Evolutionary conservation across 148 eudicot genomes (phyloP).

Genomic region (Rhododendron ovatum): DNA sequence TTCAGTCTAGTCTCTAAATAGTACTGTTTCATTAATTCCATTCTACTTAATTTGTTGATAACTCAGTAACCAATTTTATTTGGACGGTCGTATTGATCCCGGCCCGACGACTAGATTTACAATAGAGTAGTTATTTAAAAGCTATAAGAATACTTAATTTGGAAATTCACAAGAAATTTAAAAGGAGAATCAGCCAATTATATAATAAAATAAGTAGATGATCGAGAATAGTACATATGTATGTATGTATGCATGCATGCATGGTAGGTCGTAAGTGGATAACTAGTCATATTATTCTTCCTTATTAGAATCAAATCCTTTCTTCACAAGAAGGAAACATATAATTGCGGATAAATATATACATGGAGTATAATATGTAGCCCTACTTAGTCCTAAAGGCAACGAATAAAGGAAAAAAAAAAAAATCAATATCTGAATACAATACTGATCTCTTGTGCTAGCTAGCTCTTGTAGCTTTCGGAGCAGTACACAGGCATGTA

Average conservation of each 20-base stretch:
- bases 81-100: background rate
- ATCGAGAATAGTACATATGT: no score
- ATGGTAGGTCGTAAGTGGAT: background rate
- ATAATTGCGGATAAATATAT: background rate
- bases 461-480: no score
- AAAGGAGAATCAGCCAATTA: background rate
- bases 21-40: background rate
- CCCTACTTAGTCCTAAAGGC: no score
- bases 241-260: no score
- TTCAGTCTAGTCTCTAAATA: background rate
- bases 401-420: no score
- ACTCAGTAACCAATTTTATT: background rate
- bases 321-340: background rate
- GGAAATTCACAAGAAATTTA: no score
- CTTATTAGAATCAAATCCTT: background rate
- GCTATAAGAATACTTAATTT: background rate
- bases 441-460: no score
- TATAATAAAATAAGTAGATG: background rate
- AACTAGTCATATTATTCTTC: background rate
- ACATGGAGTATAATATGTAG: no score
- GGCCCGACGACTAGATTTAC: background rate
- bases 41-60: background rate
- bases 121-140: background rate
- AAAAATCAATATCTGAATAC: no score
- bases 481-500: no score